Evolutionary conservation across 2,329 filamentous ascomycete species (phyloP), one percentile per base, ranked within the genome.

Genomic region (Colletotrichum sp.): DNA sequence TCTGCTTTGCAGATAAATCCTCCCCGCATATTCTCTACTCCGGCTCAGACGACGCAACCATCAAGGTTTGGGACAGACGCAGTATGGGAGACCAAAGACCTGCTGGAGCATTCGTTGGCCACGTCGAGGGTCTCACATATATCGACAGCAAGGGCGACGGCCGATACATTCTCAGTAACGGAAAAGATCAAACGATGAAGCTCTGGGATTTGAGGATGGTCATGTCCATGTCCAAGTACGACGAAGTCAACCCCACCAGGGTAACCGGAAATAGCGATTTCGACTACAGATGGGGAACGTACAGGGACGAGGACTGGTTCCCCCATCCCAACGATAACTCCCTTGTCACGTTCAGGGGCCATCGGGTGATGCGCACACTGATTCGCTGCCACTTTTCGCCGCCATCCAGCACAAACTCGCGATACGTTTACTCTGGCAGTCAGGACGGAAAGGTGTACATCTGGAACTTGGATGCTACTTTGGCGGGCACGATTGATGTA

Each of bases 341-440:
- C 1, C 88, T 98, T 4, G 97, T 99, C 63, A 98, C 96, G 0
- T 99, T 98, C 89, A 92, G 95, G 30, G 96, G 96, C 12, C 97
- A 99, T 85, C 92, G 91, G 77, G 95, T 99, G 15, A 90, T 98
- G 77, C 94, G 95, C 81, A 99, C 97, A 1, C 89, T 99, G 55
- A 98, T 99, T 79, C 90, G 97, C 77, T 99, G 97, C 81, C 96
- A 99, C 85, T 99, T 99, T 85, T 97, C 95, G 36, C 97, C 97
- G 0, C 92, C 95, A 0, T 92, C 90, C 13, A 96, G 95, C 81
- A 96, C 95, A 3, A 95, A 98, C 82, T 96, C 95, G 10, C 91
- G 95, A 80, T 99, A 98, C 82, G 96, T 99, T 26, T 99, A 98
- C 85, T 95, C 94, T 24, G 97, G 97, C 26, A 98, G 95, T 80